Percentiles rank a stretch among this genome's conserved stretches.
Conservation (phyloP, 768 basidiomycete genomes). For the Hysterangium stoloniferum region DNA sequence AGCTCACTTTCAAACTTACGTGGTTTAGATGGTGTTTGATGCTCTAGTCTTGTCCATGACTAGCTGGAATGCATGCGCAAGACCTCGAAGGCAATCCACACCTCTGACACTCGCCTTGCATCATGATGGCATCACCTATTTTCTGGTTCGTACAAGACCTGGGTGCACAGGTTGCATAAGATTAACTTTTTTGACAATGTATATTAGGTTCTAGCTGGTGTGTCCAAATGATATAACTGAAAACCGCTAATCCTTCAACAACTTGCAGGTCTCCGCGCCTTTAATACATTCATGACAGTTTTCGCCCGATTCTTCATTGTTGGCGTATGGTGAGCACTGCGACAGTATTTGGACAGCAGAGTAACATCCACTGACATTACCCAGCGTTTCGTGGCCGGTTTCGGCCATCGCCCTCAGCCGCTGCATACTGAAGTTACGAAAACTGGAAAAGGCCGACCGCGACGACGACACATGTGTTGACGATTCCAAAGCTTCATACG, state of each 20-base stretch:
- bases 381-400: constrained; percentile 5
- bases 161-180: too few relatives aligned
- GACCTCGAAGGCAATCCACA: constrained; percentile 3
- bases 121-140: constrained; percentile 7
- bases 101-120: neutral
- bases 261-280: neutral
- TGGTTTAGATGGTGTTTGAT: constrained; percentile 6
- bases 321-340: neutral
- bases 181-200: neutral
- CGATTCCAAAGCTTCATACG: too few relatives aligned
- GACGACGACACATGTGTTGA: too few relatives aligned
- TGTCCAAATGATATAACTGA: neutral
- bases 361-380: neutral
- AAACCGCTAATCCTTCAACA: neutral
- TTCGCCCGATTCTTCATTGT: neutral
- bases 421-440: constrained; percentile 1
- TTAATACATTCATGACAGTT: constrained; percentile 3
- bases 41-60: constrained; percentile 4
- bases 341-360: neutral
- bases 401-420: constrained; percentile 5
- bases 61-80: constrained; percentile 4
- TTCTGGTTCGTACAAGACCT: constrained; percentile 1
- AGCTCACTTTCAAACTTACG: neutral
- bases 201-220: constrained; percentile 5
- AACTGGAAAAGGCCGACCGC: neutral